Evolutionary conservation across 768 basidiomycete species (phyloP), one percentile per base, ranked within the genome.

Genomic region (Boletus eberwhitei): DNA sequence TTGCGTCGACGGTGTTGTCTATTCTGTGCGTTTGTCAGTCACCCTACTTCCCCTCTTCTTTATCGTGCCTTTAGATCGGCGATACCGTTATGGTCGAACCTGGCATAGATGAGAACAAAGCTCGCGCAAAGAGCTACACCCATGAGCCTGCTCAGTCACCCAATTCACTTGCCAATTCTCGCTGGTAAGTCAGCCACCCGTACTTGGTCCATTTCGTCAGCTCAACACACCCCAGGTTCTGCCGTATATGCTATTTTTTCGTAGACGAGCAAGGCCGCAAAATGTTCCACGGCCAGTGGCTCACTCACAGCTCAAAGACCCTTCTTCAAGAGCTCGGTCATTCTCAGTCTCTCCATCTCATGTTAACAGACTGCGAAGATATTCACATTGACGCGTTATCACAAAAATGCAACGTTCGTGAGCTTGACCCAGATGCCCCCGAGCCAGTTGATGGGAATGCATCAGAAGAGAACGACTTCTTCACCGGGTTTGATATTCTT

Each of bases 281-380:
- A 62, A 77, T 74, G 71, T 84, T 87, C 51, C 88, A 90, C 66
- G 86, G 79, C 1, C 85, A 86, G 52, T 90, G 88, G 88, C 76
- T 82, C 53, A 71, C 74, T 8, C 88, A 88, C 71, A 81, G 78
- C 13, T 75, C 77, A 19, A 82, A 85, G 59, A 88, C 86, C 0
- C 59, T 86, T 11, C 71, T 89, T 2, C 84, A 88, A 59, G 83
- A 90, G 59, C 77, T 79, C 0, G 77, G 86, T 0, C 87, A 90
- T 52, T 76, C 87, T 0, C 78, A 80, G 54, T 75, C 79, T 0
- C 72, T 90, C 0, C 86, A 78, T 60, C 71, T 81, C 11, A 72
- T 84, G 53, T 68, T 80, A 22, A 72, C 75, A 7, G 71, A 71
- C 38, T 90, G 88, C 59, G 82, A 79, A 42, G 74, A 84, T 58